Percentiles rank a stretch among this genome's conserved stretches.
Evolutionary conservation across 2,329 filamentous ascomycete species (phyloP).

Genomic region (Colletotrichum musicola): DNA sequence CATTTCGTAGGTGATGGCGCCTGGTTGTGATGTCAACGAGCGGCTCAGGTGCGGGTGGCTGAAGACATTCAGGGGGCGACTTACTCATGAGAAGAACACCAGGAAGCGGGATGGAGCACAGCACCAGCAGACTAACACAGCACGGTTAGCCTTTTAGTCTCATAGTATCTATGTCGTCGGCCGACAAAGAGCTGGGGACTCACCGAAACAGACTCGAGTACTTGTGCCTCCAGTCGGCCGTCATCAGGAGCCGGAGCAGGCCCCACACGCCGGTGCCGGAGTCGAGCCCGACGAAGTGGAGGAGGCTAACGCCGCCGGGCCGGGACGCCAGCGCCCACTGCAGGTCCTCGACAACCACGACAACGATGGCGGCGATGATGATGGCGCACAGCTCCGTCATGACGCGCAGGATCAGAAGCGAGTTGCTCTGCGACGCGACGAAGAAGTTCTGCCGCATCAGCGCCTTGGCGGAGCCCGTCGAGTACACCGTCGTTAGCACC

Average conservation of each 20-base stretch:
- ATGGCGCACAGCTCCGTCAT: slow-evolving; percentile 33
- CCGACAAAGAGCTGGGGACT: background rate
- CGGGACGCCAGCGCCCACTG: slow-evolving; percentile 36
- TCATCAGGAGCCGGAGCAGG: slow-evolving; percentile 23
- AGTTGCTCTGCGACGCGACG: slow-evolving; percentile 24
- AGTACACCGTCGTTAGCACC: slow-evolving; percentile 30
- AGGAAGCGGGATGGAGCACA: slow-evolving; percentile 30
- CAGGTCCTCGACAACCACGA: slow-evolving; percentile 33
- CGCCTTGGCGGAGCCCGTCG: slow-evolving; percentile 33
- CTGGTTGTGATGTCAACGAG: background rate
- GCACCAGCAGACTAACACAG: slow-evolving; percentile 18
- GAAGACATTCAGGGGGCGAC: background rate
- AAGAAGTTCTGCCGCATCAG: slow-evolving; percentile 33
- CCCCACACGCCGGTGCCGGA: slow-evolving; percentile 34
- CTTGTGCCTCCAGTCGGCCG: slow-evolving; percentile 34
- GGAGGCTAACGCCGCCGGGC: slow-evolving; percentile 22
- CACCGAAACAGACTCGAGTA: slow-evolving; percentile 35
- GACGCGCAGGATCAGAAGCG: slow-evolving; percentile 28
- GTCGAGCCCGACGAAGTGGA: slow-evolving; percentile 33
- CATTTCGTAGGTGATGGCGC: slow-evolving; percentile 27
- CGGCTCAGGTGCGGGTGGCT: accelerated
- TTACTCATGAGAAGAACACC: slow-evolving; percentile 35
- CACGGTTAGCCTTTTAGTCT: too few relatives aligned
- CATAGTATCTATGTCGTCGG: background rate
- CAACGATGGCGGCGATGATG: slow-evolving; percentile 13